Percentiles rank a stretch among this genome's conserved stretches.
Evolutionary conservation across 768 basidiomycete genomes (phyloP).

Genomic region (Phanerochaete sordida): DNA sequence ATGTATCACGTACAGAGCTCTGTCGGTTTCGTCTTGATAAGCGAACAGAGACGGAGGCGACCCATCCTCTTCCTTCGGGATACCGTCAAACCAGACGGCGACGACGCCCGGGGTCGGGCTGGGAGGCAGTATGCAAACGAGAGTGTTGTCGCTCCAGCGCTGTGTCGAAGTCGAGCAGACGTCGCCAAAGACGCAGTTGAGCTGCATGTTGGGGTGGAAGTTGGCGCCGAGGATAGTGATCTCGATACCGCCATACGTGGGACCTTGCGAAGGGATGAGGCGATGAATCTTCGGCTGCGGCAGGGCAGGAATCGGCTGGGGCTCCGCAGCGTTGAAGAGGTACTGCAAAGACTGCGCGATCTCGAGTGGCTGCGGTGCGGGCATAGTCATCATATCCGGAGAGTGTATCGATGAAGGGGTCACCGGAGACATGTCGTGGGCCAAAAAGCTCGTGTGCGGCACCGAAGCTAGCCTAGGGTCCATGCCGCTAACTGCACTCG

Average conservation of each 20-base stretch:
- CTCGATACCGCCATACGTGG: constrained; percentile 90
- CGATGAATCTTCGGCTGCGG: constrained; percentile 77
- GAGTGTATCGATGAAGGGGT: constrained; percentile 8
- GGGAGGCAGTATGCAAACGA: constrained; percentile 90
- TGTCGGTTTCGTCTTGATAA: constrained; percentile 87
- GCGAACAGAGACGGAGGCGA: constrained; percentile 70
- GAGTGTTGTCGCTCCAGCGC: constrained; percentile 88
- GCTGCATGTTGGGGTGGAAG: constrained; percentile 70
- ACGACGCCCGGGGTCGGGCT: constrained; percentile 80
- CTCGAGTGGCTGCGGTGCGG: not conserved
- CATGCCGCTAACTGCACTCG: not conserved
- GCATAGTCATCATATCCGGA: constrained; percentile 25
- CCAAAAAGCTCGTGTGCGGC: not conserved
- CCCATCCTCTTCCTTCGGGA: constrained; percentile 57
- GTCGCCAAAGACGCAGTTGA: constrained; percentile 86
- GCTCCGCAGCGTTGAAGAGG: constrained; percentile 53
- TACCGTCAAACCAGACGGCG: constrained; percentile 82
- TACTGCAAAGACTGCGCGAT: constrained; percentile 5
- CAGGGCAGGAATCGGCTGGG: constrained; percentile 43
- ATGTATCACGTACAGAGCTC: constrained; percentile 65
- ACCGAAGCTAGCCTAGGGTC: not conserved
- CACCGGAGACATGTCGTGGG: not conserved
- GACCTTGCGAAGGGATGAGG: constrained; percentile 79
- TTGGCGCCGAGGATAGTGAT: constrained; percentile 91
- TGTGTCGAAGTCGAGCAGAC: constrained; percentile 78